Percentiles rank a stretch among this genome's conserved stretches.
Conservation (phyloP, 164 flowering plant genomes). For the Tetrastigma voinierianum region DNA sequence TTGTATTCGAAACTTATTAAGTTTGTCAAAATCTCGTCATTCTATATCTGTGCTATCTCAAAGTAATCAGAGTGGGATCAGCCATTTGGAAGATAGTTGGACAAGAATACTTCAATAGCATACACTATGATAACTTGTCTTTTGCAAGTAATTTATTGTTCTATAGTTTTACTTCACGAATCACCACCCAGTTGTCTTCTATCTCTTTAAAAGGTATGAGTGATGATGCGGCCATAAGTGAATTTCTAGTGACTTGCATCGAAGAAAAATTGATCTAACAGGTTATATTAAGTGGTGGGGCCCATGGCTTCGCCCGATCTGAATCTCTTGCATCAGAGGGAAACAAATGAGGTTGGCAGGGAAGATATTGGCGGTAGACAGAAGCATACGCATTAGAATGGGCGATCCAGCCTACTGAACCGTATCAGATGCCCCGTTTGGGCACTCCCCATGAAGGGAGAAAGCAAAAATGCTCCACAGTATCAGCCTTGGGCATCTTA, state of each 20-base stretch:
- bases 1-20: too few relatives aligned
- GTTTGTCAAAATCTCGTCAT: background rate
- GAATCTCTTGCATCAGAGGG: constrained; percentile 50
- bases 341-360: constrained; percentile 37
- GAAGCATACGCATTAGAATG: constrained; percentile 56
- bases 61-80: constrained; percentile 81
- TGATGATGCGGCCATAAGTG: constrained; percentile 61
- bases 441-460: constrained; percentile 52
- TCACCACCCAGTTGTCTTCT: constrained; percentile 4
- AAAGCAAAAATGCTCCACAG: constrained; percentile 33
- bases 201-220: constrained; percentile 35
- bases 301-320: constrained; percentile 42
- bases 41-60: constrained; percentile 22
- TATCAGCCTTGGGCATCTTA: constrained; percentile 76
- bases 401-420: constrained; percentile 65
- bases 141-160: background rate
- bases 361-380: constrained; percentile 69
- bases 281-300: constrained; percentile 92
- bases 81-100: constrained; percentile 66
- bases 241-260: constrained; percentile 54
- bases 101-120: constrained; percentile 57
- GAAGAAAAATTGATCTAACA: constrained; percentile 90
- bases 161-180: background rate
- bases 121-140: constrained; percentile 44
- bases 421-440: constrained; percentile 83